Conservation (phyloP, 2,329 filamentous ascomycete species). For the Alternaria alternata region DNA sequence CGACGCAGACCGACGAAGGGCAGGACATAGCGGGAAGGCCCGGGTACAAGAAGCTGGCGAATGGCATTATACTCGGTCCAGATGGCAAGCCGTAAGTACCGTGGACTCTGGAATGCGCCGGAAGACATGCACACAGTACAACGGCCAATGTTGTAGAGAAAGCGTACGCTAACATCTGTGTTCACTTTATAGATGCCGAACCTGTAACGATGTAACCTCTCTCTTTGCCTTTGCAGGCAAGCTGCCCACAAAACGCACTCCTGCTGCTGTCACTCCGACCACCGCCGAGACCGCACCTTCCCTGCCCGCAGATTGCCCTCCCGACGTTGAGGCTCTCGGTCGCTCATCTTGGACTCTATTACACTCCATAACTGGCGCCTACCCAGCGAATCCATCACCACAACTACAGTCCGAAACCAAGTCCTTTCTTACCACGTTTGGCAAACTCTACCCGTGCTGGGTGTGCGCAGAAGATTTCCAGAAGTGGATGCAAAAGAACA, state of each 20-base stretch:
- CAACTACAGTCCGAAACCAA: slow-evolving; percentile 78
- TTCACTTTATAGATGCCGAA: slow-evolving; percentile 66
- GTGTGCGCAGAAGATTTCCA: slow-evolving; percentile 93
- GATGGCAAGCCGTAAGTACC: slow-evolving; percentile 82
- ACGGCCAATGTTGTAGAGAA: neutral
- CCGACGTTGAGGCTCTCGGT: slow-evolving; percentile 87
- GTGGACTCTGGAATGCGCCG: slow-evolving; percentile 24
- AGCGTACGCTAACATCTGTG: slow-evolving; percentile 4
- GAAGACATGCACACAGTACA: neutral
- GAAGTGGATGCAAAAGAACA: slow-evolving; percentile 76
- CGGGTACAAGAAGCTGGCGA: slow-evolving; percentile 66
- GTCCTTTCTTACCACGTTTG: slow-evolving; percentile 81
- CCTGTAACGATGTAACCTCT: slow-evolving; percentile 69
- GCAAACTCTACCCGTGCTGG: slow-evolving; percentile 93
- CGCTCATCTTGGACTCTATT: slow-evolving; percentile 92
- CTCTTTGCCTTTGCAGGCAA: slow-evolving; percentile 66
- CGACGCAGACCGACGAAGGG: slow-evolving; percentile 33
- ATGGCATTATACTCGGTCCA: slow-evolving; percentile 77
- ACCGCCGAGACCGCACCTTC: slow-evolving; percentile 43
- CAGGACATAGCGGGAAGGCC: slow-evolving; percentile 37
- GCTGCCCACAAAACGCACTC: slow-evolving; percentile 42
- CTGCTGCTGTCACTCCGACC: slow-evolving; percentile 26
- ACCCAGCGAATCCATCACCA: slow-evolving; percentile 74
- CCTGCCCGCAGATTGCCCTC: slow-evolving; percentile 75
- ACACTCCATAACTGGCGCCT: slow-evolving; percentile 88